Evolutionary conservation across 805 yeast species (phyloP), one percentile per base, ranked within the genome.

Genomic region (Zygosaccharomyces siamensis): DNA sequence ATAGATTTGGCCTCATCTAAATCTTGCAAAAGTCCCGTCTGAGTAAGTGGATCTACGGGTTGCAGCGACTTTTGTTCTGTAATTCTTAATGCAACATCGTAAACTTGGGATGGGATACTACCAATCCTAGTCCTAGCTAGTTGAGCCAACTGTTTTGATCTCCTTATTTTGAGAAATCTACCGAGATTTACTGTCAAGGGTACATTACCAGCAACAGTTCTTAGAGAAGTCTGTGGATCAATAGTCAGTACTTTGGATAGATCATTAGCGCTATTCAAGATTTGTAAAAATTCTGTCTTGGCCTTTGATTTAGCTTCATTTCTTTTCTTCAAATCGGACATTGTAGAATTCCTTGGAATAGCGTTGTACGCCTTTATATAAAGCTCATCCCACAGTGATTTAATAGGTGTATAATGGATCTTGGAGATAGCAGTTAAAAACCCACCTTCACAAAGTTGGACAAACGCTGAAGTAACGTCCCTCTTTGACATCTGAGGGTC

Each of bases 101-200:
- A 92, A 8, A 93, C 74, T 39, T 72, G 66, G 0, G 93, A 74
- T 0, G 95, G 74, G 2, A 85, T 65, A 5, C 74, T 67, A 2
- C 98, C 98, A 28, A 89, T 67, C 46, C 88, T 75, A 40, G 84
- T 83, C 27, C 75, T 72, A 11, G 84, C 85, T 43, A 85, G 74
- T 30, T 78, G 78, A 1, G 72, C 78, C 12, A 93, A 72, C 55
- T 85, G 85, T 39, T 71, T 64, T 8, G 85, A 75, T 55, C 97
- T 76, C 58, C 83, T 73, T 30, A 77, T 68, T 60, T 88, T 84
- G 45, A 86, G 73, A 57, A 78, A 89, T 56, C 93, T 72, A 28
- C 79, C 76, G 45, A 86, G 71, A 59, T 81, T 84, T 59, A 89
- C 72, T 0, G 83, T 72, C 23, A 89, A 64, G 2, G 83, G 76